Conservation (phyloP, 2,329 filamentous ascomycete species). For the Xylariomycetidae sp. region DNA sequence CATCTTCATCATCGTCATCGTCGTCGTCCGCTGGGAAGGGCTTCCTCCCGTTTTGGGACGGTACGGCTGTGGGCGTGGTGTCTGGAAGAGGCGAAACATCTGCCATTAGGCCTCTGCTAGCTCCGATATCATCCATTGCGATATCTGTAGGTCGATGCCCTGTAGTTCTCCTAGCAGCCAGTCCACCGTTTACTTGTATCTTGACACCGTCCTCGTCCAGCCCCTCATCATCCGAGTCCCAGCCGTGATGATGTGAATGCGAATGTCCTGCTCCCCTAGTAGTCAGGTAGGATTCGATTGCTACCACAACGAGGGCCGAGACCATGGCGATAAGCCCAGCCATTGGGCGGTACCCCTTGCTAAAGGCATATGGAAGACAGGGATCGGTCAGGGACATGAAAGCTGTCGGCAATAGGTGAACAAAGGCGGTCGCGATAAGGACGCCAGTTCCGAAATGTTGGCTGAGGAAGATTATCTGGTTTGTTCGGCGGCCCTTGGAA, state of each 20-base stretch:
- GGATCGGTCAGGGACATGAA: constrained; percentile 64
- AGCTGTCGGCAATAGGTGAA: constrained; percentile 67
- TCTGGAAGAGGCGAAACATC: constrained; percentile 55
- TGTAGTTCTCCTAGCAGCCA: constrained; percentile 34
- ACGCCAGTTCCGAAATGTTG: constrained; percentile 80
- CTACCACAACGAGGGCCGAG: constrained; percentile 75
- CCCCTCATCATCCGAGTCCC: constrained; percentile 43
- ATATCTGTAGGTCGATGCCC: constrained; percentile 44
- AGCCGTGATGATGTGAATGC: constrained; percentile 49
- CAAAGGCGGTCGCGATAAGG: constrained; percentile 80
- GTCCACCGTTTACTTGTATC: constrained; percentile 24
- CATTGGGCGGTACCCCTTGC: constrained; percentile 70
- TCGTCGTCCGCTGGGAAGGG: constrained; percentile 8
- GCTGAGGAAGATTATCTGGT: constrained; percentile 59
- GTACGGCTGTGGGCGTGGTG: constrained; percentile 38
- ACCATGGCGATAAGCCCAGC: constrained; percentile 79
- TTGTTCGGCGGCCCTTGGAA: constrained; percentile 53
- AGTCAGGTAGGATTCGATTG: constrained; percentile 85
- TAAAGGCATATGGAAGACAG: constrained; percentile 76
- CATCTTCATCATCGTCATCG: constrained; percentile 24
- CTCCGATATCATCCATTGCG: constrained; percentile 46
- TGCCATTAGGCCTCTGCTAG: constrained; percentile 51
- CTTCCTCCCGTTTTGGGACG: constrained; percentile 14
- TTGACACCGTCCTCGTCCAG: constrained; percentile 22
- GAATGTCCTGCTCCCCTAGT: constrained; percentile 61